phyloP scores from a whole-genome alignment of 2,329 filamentous ascomycete genomes.

The Talaromyces sp. region DNA sequence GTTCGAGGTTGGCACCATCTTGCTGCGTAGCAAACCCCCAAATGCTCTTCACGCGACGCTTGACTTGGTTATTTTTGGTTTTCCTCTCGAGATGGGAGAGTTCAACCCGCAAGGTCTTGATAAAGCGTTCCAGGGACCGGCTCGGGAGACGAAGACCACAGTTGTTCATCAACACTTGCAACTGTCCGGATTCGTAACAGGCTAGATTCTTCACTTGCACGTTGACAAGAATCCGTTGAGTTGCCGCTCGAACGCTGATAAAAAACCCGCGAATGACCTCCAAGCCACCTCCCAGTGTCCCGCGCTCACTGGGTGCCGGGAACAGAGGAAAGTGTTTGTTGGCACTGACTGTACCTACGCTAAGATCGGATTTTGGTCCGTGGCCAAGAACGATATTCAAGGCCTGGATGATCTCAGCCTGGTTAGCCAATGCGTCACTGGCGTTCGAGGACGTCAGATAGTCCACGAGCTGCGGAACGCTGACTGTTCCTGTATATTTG shows the following conservation, averaged over 20 bases:
- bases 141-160: conserved; percentile 52
- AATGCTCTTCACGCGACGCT: conserved; percentile 47
- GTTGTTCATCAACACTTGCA: conserved; percentile 33
- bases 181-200: conserved; percentile 48
- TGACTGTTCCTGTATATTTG: conserved; percentile 27
- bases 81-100: conserved; percentile 38
- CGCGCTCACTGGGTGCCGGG: conserved; percentile 40
- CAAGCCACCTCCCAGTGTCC: conserved; percentile 49
- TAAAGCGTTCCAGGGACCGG: conserved; percentile 34
- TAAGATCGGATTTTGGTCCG: conserved; percentile 35
- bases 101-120: conserved; percentile 38
- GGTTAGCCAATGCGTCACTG: conserved; percentile 34
- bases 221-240: conserved; percentile 55
- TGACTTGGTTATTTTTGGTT: conserved; percentile 8
- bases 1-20: conserved; percentile 29
- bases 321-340: conserved; percentile 50
- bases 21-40: conserved; percentile 36
- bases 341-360: conserved; percentile 44
- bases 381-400: conserved; percentile 55
- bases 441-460: conserved; percentile 36
- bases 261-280: conserved; percentile 58
- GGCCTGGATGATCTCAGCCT: conserved; percentile 50
- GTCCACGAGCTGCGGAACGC: conserved; percentile 38
- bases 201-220: conserved; percentile 57
- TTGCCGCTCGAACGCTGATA: conserved; percentile 55